Conservation (phyloP, 495 filamentous ascomycete species). For the Elasticomyces elasticus region DNA sequence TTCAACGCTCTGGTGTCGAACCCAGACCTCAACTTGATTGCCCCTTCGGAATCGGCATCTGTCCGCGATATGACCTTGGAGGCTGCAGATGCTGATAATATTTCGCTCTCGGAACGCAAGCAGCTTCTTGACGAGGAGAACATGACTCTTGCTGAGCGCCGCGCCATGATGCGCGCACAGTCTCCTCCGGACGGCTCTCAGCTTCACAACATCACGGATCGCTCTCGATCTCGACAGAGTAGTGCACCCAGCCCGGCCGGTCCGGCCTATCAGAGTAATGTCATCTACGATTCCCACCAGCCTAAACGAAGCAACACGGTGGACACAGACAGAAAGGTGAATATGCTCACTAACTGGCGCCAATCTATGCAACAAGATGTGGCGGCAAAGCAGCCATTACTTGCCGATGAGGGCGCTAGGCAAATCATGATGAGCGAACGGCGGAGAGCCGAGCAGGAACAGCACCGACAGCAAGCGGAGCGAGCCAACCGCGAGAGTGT, state of each 20-base stretch:
- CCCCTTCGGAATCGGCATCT: constrained; percentile 6
- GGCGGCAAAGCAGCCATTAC: constrained; percentile 34
- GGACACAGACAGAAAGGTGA: constrained; percentile 42
- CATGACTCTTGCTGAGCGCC: constrained; percentile 64
- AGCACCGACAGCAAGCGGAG: constrained; percentile 40
- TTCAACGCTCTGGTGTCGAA: constrained; percentile 24
- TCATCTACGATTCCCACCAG: constrained; percentile 47
- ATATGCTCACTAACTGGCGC: constrained; percentile 65
- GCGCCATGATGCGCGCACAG: constrained; percentile 37
- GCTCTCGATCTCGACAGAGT: constrained; percentile 11
- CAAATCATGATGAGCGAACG: constrained; percentile 37
- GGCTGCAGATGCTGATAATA: constrained; percentile 2
- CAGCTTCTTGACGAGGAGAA: constrained; percentile 48
- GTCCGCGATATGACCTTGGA: not conserved
- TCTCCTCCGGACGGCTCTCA: constrained; percentile 10
- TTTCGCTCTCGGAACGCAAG: constrained; percentile 10
- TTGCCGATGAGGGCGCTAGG: constrained; percentile 33
- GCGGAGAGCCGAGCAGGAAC: constrained; percentile 30
- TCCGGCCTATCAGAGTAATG: constrained; percentile 17
- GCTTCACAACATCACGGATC: not conserved
- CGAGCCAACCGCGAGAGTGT: constrained; percentile 36
- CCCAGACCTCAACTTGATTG: constrained; percentile 24
- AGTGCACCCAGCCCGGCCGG: constrained; percentile 3
- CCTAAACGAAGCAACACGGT: constrained; percentile 38
- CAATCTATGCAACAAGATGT: constrained; percentile 59